A percentile compares a stretch with the other conserved stretches of the same genome.
Evolutionary conservation across 352 stramenopile species (phyloP).

Genomic region (Pythium apleroticum): DNA sequence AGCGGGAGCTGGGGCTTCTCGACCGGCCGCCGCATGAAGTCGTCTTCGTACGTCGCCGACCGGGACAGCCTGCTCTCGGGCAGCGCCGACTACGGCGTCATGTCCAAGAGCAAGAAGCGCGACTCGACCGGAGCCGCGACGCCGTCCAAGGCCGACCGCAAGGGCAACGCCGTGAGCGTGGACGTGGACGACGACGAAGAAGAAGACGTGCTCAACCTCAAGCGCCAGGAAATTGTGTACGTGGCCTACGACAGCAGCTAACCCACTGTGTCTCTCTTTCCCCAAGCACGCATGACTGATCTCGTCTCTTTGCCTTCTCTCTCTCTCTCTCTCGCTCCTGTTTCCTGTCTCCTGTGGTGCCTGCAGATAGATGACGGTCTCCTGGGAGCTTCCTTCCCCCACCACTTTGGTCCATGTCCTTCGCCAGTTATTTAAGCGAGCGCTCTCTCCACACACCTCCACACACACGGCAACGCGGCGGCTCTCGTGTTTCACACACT

Average conservation of each 20-base stretch:
- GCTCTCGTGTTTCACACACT: background rate
- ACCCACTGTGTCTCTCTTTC: background rate
- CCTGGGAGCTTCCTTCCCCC: background rate
- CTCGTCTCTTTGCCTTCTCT: background rate
- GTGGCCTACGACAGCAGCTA: conserved; percentile 23
- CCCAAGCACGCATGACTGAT: background rate
- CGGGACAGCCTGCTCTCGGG: conserved; percentile 43
- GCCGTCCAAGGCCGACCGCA: conserved; percentile 15
- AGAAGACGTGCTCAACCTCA: conserved; percentile 26
- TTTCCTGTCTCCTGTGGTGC: background rate
- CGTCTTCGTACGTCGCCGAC: conserved; percentile 46
- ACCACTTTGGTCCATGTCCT: background rate
- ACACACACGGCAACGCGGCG: background rate
- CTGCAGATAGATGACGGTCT: background rate
- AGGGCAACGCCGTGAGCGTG: conserved; percentile 11
- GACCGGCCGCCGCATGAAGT: conserved; percentile 13
- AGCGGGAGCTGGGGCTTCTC: conserved; percentile 20
- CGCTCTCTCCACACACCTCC: background rate
- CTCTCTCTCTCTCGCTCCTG: background rate
- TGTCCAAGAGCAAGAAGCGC: conserved; percentile 7
- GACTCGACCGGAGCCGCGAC: background rate
- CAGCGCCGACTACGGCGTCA: conserved; percentile 5
- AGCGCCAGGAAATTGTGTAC: conserved; percentile 29
- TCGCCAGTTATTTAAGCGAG: conserved; percentile 1
- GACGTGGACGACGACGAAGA: conserved; percentile 32